A percentile compares a stretch with the other conserved stretches of the same genome.
Conservation (phyloP, 1,284 basidiomycete species). For the Apiotrichum akiyoshidainum region DNA sequence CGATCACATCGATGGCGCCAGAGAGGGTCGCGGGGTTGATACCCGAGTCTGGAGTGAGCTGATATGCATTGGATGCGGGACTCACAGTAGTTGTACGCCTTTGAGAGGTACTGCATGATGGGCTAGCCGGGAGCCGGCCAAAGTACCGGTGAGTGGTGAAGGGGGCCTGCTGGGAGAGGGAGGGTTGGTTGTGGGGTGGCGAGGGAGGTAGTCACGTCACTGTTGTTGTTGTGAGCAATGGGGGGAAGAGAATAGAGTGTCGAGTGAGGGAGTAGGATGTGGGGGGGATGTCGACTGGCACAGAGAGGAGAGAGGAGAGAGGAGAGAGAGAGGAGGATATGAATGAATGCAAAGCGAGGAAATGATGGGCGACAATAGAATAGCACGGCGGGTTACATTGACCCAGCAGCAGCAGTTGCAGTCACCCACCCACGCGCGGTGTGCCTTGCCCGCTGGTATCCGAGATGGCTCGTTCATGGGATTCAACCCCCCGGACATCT, state of each 20-base stretch:
- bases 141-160: background rate
- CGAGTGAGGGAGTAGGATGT: too few species aligned
- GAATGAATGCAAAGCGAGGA: background rate
- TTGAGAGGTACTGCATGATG: slow-evolving; percentile 48
- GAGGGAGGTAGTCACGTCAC: background rate
- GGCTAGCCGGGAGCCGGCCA: background rate
- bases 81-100: slow-evolving; percentile 50
- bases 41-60: slow-evolving; percentile 45
- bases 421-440: too few species aligned
- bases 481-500: too few species aligned
- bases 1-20: slow-evolving; percentile 95
- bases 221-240: too few species aligned
- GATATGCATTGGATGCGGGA: background rate
- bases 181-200: background rate
- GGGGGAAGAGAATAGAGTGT: too few species aligned
- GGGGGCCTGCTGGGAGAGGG: background rate
- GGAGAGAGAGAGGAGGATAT: background rate
- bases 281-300: too few species aligned
- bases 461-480: too few species aligned
- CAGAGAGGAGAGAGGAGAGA: background rate
- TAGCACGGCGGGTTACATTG: too few species aligned
- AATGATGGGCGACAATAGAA: too few species aligned
- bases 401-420: too few species aligned
- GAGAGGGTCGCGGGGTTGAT: slow-evolving; percentile 93
- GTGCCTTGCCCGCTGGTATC: too few species aligned